A percentile compares a stretch with the other conserved stretches of the same genome.
These are phyloP conservation scores for Stephania japonica DNA, from an alignment of 164 flowering plant species.

Conservation along the genomic window DNA sequence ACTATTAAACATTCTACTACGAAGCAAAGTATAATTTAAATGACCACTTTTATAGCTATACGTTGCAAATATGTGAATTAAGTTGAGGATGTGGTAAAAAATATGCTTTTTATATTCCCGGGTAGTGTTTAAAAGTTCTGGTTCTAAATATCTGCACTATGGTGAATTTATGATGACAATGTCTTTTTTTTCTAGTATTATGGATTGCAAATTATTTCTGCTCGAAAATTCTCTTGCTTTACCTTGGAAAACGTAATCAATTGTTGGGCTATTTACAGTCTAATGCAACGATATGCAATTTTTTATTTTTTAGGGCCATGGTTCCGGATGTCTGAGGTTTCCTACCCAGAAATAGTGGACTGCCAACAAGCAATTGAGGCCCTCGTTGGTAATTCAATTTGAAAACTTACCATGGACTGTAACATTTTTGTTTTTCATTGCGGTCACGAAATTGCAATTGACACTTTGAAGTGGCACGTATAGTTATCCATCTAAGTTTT, in stretches of 20 bases:
- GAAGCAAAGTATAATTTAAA: background rate
- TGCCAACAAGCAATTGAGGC: conserved; percentile 45
- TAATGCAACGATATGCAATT: background rate
- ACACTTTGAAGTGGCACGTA: background rate
- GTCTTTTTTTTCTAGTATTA: no score
- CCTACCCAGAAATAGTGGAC: conserved; percentile 68
- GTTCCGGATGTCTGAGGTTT: conserved; percentile 68
- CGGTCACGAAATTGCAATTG: conserved; percentile 5
- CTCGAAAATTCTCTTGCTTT: no score
- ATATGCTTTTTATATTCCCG: no score
- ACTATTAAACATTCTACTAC: background rate
- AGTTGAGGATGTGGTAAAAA: background rate
- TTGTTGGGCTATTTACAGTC: background rate
- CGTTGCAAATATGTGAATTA: background rate
- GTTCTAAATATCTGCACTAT: no score
- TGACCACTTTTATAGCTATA: background rate
- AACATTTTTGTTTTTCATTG: conserved; percentile 1
- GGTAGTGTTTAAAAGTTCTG: no score
- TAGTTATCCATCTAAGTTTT: background rate
- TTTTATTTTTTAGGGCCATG: conserved; percentile 62
- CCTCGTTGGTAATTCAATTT: conserved; percentile 41
- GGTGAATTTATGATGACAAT: no score
- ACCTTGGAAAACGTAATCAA: no score
- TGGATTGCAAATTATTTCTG: no score
- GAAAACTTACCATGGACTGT: background rate